Conservation (phyloP, 352 stramenopile genomes). For the Phytophthora cryptogea region DNA sequence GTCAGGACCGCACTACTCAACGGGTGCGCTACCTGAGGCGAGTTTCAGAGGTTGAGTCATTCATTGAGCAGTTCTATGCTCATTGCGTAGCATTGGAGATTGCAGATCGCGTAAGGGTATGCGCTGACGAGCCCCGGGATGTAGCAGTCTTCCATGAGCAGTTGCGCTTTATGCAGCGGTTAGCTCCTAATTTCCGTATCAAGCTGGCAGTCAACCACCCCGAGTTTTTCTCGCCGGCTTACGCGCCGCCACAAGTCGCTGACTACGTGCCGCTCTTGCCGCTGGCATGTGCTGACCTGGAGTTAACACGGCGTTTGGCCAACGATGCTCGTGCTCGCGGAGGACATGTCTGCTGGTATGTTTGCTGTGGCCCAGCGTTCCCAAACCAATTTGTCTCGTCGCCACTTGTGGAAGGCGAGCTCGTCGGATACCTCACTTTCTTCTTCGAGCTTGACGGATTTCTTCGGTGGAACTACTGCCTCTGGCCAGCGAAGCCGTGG, state of each 20-base stretch:
- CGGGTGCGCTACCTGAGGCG: conserved; percentile 60
- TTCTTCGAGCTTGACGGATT: conserved; percentile 83
- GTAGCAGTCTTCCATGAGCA: conserved; percentile 64
- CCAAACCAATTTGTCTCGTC: conserved; percentile 85
- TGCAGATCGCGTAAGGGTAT: conserved; percentile 69
- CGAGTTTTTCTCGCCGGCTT: conserved; percentile 62
- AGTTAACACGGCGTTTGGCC: conserved; percentile 56
- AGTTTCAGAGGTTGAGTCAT: conserved; percentile 61
- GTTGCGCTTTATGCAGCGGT: conserved; percentile 61
- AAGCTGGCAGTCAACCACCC: conserved; percentile 80
- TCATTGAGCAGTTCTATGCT: conserved; percentile 70
- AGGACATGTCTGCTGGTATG: conserved; percentile 78
- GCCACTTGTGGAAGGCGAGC: conserved; percentile 68
- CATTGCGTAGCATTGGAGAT: conserved; percentile 63
- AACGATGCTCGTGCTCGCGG: conserved; percentile 58
- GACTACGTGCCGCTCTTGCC: conserved; percentile 76
- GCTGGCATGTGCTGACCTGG: conserved; percentile 64
- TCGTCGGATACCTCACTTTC: conserved; percentile 78
- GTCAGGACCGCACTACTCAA: conserved; percentile 55
- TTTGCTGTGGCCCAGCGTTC: conserved; percentile 72
- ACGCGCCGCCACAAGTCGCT: conserved; percentile 64
- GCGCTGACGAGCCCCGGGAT: conserved; percentile 70
- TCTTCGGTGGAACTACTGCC: conserved; percentile 82
- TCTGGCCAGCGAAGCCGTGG: conserved; percentile 70
- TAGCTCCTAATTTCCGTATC: conserved; percentile 68